A percentile compares a stretch with the other conserved stretches of the same genome.
Evolutionary conservation across 805 yeast species (phyloP).

Genomic region (Saccharomycopsis vini): DNA sequence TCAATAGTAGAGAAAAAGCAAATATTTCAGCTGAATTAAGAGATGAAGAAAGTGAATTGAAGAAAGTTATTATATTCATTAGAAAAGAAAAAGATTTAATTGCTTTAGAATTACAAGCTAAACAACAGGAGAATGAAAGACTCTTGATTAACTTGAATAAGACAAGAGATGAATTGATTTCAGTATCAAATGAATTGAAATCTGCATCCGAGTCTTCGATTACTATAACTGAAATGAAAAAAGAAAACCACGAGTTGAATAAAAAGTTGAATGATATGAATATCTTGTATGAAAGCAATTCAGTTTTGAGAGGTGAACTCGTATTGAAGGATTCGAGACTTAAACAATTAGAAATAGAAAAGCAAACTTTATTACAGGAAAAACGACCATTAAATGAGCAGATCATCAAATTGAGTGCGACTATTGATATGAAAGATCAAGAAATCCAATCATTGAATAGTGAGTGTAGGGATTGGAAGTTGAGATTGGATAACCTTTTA

Average conservation of each 20-base stretch:
- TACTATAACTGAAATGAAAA: constrained; percentile 21
- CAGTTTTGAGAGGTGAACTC: constrained; percentile 49
- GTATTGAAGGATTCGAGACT: constrained; percentile 26
- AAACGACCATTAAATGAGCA: constrained; percentile 39
- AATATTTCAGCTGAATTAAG: constrained; percentile 20
- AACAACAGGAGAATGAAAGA: constrained; percentile 45
- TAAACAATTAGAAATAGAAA: constrained; percentile 32
- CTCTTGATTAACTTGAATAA: constrained; percentile 42
- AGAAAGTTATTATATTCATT: constrained; percentile 50
- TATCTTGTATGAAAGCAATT: constrained; percentile 59
- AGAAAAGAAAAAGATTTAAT: constrained; percentile 70
- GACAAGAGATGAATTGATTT: constrained; percentile 41
- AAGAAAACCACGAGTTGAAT: constrained; percentile 37
- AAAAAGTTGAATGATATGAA: constrained; percentile 44
- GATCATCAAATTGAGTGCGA: constrained; percentile 30
- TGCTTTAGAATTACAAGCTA: constrained; percentile 46
- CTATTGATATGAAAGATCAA: constrained; percentile 40
- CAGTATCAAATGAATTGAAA: constrained; percentile 40
- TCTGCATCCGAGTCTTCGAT: constrained; percentile 29
- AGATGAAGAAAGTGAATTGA: constrained; percentile 27
- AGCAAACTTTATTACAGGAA: constrained; percentile 26
- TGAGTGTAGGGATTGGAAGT: constrained; percentile 54
- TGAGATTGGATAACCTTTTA: constrained; percentile 39
- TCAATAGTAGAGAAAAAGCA: constrained; percentile 20
- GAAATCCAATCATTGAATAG: constrained; percentile 38